phyloP scores from a whole-genome alignment of 2,329 filamentous ascomycete species.

The Ophiosphaerella herpotricha region DNA sequence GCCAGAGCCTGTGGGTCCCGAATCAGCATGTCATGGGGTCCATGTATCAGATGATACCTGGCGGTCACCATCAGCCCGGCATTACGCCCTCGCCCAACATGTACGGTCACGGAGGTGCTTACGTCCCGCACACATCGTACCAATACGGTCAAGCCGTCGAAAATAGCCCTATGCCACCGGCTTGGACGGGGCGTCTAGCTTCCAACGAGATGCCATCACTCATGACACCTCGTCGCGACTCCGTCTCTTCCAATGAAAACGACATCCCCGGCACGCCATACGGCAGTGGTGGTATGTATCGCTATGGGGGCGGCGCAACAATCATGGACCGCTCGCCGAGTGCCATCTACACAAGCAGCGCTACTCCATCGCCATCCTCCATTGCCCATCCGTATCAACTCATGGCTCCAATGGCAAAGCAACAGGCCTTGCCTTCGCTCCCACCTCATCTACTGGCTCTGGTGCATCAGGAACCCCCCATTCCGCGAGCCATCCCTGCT shows the following conservation, averaged over 20 bases:
- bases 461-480: constrained; percentile 71
- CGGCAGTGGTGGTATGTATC: constrained; percentile 50
- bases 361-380: constrained; percentile 57
- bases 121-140: constrained; percentile 50
- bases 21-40: constrained; percentile 41
- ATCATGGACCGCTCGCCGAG: constrained; percentile 57
- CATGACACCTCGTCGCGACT: constrained; percentile 58
- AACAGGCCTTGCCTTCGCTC: constrained; percentile 45
- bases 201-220: constrained; percentile 55
- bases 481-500: constrained; percentile 88
- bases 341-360: constrained; percentile 53
- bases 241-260: constrained; percentile 58
- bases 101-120: constrained; percentile 52
- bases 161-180: constrained; percentile 51
- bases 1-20: constrained; percentile 46
- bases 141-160: constrained; percentile 52
- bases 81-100: constrained; percentile 47
- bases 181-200: constrained; percentile 53
- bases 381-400: constrained; percentile 51
- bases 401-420: constrained; percentile 47
- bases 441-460: constrained; percentile 53
- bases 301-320: constrained; percentile 50
- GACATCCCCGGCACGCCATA: constrained; percentile 56
- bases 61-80: constrained; percentile 36
- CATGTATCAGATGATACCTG: constrained; percentile 43